Conservation (phyloP, 2,329 filamentous ascomycete genomes). For the Biscogniauxia sp. region DNA sequence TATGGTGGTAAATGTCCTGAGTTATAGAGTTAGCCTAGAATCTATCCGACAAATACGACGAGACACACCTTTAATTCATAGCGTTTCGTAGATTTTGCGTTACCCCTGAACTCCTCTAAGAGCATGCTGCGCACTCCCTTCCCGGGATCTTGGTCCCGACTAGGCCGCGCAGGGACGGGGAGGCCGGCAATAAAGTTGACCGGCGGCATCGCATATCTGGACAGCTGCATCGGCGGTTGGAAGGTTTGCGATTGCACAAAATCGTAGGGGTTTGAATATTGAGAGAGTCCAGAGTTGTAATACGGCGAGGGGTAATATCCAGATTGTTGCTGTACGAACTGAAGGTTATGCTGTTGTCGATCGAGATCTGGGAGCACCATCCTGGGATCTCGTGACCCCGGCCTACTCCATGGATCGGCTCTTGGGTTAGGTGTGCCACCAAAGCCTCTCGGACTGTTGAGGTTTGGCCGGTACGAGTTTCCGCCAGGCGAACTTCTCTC, state of each 20-base stretch:
- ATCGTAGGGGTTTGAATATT: slow-evolving; percentile 37
- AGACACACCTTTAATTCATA: slow-evolving; percentile 71
- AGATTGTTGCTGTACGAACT: slow-evolving; percentile 30
- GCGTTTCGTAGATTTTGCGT: slow-evolving; percentile 67
- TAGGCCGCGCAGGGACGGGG: slow-evolving; percentile 34
- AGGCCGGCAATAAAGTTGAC: slow-evolving; percentile 26
- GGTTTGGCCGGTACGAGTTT: slow-evolving; percentile 29
- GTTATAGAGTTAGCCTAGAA: slow-evolving; percentile 11
- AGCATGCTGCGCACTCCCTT: slow-evolving; percentile 67
- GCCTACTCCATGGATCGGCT: slow-evolving; percentile 38
- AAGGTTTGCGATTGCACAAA: slow-evolving; percentile 36
- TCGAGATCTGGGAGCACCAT: slow-evolving; percentile 36
- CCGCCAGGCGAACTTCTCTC: slow-evolving; percentile 39
- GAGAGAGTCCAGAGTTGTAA: slow-evolving; percentile 36
- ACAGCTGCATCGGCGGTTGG: slow-evolving; percentile 34
- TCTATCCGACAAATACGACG: background rate
- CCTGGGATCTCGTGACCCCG: slow-evolving; percentile 36
- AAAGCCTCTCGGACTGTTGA: slow-evolving; percentile 32
- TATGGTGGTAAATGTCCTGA: slow-evolving; percentile 77
- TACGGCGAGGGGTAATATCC: slow-evolving; percentile 34
- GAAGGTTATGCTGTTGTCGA: slow-evolving; percentile 36
- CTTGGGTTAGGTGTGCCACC: slow-evolving; percentile 29
- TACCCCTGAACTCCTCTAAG: slow-evolving; percentile 76
- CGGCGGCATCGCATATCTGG: slow-evolving; percentile 32
- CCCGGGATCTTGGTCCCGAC: slow-evolving; percentile 56